Evolutionary conservation across 305 asterid species (phyloP).

Genomic region (Fraxinus baroniana): DNA sequence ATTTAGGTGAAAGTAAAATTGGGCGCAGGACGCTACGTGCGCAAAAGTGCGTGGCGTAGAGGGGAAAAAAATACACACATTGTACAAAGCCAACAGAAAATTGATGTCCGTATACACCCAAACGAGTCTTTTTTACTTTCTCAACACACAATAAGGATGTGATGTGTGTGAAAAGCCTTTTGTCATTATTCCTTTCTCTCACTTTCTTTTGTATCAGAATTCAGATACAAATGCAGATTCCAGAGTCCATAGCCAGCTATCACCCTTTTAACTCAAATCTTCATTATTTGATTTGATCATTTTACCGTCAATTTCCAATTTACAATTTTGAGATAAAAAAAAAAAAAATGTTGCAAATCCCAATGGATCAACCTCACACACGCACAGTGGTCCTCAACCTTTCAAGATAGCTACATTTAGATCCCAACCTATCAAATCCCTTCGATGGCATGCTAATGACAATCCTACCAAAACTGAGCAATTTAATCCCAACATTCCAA

Average conservation of each 20-base stretch:
- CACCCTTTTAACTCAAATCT: neutral
- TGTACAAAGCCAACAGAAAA: neutral
- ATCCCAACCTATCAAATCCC: neutral
- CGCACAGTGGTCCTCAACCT: neutral
- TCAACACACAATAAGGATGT: neutral
- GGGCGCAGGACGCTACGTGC: neutral
- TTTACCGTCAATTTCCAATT: neutral
- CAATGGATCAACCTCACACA: conserved; percentile 8
- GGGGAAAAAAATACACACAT: neutral
- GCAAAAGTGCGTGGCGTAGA: neutral
- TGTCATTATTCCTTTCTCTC: neutral
- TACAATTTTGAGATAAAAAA: neutral
- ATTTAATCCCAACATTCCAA: neutral
- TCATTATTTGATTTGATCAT: neutral
- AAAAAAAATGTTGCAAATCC: conserved; percentile 22
- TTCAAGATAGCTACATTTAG: neutral
- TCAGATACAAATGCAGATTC: neutral
- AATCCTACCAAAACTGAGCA: neutral
- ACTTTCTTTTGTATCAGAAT: neutral
- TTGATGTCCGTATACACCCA: neutral
- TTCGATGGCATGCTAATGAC: neutral
- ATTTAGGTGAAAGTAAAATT: neutral
- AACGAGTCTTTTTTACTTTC: neutral
- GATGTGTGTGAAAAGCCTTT: neutral
- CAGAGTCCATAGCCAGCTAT: neutral